Base-by-base conservation (phyloP, 805 yeast species). In the Pichia scutulata region DNA sequence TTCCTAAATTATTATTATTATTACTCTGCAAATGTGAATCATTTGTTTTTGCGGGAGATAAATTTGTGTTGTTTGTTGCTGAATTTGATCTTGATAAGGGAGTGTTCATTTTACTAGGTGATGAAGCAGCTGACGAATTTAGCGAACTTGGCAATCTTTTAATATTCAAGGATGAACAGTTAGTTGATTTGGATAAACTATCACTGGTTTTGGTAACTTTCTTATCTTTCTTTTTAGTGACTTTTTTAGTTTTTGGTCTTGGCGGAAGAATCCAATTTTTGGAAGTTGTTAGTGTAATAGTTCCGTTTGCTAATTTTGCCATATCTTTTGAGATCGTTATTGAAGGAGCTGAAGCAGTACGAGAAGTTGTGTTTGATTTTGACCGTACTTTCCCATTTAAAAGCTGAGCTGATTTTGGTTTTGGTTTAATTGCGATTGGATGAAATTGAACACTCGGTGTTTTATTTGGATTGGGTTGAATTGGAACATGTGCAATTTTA, bases 241-340 rank as follows among this genome's bases (percentile, higher is more conserved):
- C 47, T 39, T 61, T 64, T 47, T 60, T 65, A 7, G 61, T 57
- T 46, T 57, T 75, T 5, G 82, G 81, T 44, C 83, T 64, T 3
- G 82, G 82, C 3, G 82, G 83, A 39, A 78, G 64, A 6, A 76
- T 77, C 81, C 83, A 78, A 54, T 67, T 65, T 44, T 66, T 67
- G 23, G 49, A 48, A 6, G 57, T 55, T 14, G 57, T 48, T 33
- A 52, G 33, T n/a, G 48, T 53, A 13, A 49, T 58, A 16, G 41
- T 48, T 39, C 25, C 51, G 19, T 39, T 42, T 22, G 21, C 16
- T 13, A 39, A 30, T 40, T 48, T 36, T 19, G 25, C 19, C 41
- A 41, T 26, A 44, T 39, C 37, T 22, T 25, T 36, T 25, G 49
- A 37, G 10, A 30, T n/a, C 23, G 28, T 42, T 21, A 22, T 42